Evolutionary conservation across 495 filamentous ascomycete species (phyloP).

Genomic region (Sphaerosporella brunnea): DNA sequence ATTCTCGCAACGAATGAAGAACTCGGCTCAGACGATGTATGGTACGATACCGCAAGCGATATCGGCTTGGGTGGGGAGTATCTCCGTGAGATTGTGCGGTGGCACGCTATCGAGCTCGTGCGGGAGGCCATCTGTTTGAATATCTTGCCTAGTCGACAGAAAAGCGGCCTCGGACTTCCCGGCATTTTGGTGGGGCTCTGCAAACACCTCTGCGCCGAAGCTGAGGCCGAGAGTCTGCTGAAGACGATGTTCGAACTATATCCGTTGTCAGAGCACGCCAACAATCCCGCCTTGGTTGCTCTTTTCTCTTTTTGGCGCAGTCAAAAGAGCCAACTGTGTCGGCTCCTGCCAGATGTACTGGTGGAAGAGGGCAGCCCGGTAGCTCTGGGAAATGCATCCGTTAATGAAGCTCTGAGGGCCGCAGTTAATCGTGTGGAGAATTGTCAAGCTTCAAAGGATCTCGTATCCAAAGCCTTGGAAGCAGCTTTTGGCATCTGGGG

Average conservation of each 20-base stretch:
- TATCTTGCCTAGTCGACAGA: conserved; percentile 4
- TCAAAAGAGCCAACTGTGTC: neutral
- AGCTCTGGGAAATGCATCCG: neutral
- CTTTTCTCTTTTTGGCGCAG: conserved; percentile 10
- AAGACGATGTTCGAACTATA: conserved; percentile 17
- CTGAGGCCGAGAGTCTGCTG: conserved; percentile 19
- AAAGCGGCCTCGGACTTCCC: conserved; percentile 11
- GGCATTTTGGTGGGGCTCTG: conserved; percentile 17
- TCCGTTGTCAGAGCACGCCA: conserved; percentile 11
- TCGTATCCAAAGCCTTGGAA: conserved; percentile 13
- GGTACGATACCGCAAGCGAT: conserved; percentile 19
- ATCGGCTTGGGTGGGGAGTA: conserved; percentile 20
- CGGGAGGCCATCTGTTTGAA: conserved; percentile 11
- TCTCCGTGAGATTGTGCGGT: conserved; percentile 20
- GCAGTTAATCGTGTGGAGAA: conserved; percentile 11
- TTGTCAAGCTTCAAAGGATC: conserved; percentile 3
- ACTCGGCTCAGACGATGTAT: conserved; percentile 17
- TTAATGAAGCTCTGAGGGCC: neutral
- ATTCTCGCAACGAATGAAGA: conserved; percentile 17
- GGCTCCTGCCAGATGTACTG: neutral
- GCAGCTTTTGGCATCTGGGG: conserved; percentile 20
- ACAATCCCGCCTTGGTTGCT: conserved; percentile 12
- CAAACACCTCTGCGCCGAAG: conserved; percentile 8
- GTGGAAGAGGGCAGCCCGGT: conserved; percentile 1
- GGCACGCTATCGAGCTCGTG: conserved; percentile 21